These are phyloP conservation scores for Trichophyton schoenleinii DNA, from an alignment of 2,329 filamentous ascomycete species.

Conservation along the genomic window DNA sequence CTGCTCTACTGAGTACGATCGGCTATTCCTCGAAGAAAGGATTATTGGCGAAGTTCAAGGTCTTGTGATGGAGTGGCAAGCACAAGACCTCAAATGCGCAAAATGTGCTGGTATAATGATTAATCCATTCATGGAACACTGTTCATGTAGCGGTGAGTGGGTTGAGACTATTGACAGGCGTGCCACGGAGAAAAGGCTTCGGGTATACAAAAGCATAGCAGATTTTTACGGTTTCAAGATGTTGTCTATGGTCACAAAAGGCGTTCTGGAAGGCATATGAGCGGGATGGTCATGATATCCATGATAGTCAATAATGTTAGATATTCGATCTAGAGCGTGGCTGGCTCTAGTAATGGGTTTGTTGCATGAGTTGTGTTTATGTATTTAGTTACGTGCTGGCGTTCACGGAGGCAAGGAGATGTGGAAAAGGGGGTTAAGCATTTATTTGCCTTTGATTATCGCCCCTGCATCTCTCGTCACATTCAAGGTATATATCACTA, in stretches of 20 bases:
- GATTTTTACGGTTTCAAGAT: slow-evolving; percentile 69
- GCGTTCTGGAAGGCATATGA: slow-evolving; percentile 35
- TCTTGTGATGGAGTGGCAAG: slow-evolving; percentile 65
- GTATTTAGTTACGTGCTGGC: background rate
- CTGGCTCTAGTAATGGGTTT: background rate
- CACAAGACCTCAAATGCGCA: slow-evolving; percentile 79
- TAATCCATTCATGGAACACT: slow-evolving; percentile 96
- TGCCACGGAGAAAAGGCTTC: slow-evolving; percentile 53
- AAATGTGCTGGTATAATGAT: slow-evolving; percentile 55
- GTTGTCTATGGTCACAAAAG: slow-evolving; percentile 61
- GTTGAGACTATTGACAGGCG: slow-evolving; percentile 54
- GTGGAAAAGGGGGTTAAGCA: background rate
- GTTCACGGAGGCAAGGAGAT: background rate
- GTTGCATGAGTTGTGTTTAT: background rate
- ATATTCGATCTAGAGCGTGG: background rate
- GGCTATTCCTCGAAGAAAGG: slow-evolving; percentile 70
- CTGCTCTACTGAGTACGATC: slow-evolving; percentile 63
- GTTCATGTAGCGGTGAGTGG: slow-evolving; percentile 84
- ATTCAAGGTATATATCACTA: background rate
- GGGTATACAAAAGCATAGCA: slow-evolving; percentile 62
- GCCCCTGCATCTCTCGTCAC: background rate
- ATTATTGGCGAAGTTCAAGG: slow-evolving; percentile 66
- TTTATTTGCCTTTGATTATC: background rate
- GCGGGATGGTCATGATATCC: background rate
- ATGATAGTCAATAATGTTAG: background rate